These are phyloP conservation scores for Heterobasidion occidentale DNA, from an alignment of 1,284 basidiomycete genomes.

Conservation along the genomic window DNA sequence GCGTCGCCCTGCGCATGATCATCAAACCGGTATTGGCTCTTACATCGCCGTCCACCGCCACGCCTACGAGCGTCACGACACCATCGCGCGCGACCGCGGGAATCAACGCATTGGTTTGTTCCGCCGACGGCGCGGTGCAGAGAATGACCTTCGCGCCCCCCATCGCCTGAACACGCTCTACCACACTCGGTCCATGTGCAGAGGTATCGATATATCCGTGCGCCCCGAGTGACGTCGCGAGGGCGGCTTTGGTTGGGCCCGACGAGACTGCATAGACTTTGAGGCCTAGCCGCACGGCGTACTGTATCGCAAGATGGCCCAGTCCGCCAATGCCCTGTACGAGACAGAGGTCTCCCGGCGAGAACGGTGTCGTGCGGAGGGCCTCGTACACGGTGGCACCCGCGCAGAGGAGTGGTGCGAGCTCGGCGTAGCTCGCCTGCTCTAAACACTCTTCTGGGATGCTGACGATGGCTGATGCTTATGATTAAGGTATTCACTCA, in stretches of 20 bases:
- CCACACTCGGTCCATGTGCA: conserved; percentile 11
- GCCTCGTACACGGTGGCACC: conserved; percentile 14
- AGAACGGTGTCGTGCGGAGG: conserved; percentile 3
- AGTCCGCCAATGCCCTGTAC: conserved; percentile 16
- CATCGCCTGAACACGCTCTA: conserved; percentile 16
- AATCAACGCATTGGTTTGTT: conserved; percentile 13
- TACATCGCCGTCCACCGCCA: conserved; percentile 12
- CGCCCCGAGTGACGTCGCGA: conserved; percentile 17
- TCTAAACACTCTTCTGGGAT: conserved; percentile 12
- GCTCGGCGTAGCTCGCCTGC: conserved; percentile 11
- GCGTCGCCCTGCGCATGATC: conserved; percentile 12
- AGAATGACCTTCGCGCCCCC: conserved; percentile 21
- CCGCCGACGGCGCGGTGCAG: conserved; percentile 17
- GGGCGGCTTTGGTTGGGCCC: conserved; percentile 6
- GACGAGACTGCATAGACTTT: conserved; percentile 17
- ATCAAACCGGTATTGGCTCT: conserved; percentile 12
- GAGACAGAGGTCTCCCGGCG: conserved; percentile 9
- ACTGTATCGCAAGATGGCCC: conserved; percentile 25
- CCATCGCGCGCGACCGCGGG: conserved; percentile 16
- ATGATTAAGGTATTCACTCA: background rate
- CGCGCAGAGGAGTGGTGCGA: conserved; percentile 17
- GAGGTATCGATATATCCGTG: conserved; percentile 20
- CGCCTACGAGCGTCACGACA: conserved; percentile 14
- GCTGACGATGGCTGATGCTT: conserved; percentile 10
- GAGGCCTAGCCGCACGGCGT: conserved; percentile 21